Base-by-base conservation (phyloP, 257 asterid species). In the Galeopsis tetrahit region DNA sequence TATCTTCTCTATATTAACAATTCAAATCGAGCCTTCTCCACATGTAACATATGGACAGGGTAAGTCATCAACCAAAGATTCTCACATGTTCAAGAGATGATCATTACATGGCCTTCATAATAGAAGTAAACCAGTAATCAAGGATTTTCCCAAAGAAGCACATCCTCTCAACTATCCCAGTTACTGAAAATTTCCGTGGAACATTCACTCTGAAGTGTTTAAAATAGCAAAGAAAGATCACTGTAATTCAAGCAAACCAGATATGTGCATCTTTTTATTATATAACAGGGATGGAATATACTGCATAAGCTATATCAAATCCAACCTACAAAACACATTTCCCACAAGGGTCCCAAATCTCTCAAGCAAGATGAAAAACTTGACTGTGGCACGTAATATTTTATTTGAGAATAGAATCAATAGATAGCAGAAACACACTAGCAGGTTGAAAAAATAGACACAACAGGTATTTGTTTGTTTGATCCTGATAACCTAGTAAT, bases 371-470 rank as follows among this genome's bases (percentile, higher is more conserved):
- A 44, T 10, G 58, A 4, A 58, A 67, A 35, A 28, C 8, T 36
- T 46, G 53, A 49, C 65, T 4, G 38, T 14, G 34, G 67, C 61
- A 66, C 34, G 10, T 7, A 40, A 32, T 53, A 43, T 40, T 48
- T 6, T 35, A 31, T 31, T 14, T 33, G 4, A 10, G 38, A 43
- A 66, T n/a, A 21, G 28, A 21, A 21, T 21, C 28, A 21, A 21
- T 21, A 56, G 39, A 40, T 4, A 48, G 31, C 48, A n/a, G 56
- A 67, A 40, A 65, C 7, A 65, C 53, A 10, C 31, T n/a, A 21
- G 40, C 39, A 56, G 73, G 43, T 46, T 59, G 53, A 36, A 38
- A 17, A 58, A 21, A 21, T 35, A 58, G 8, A 21, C 68, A 67
- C 9, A 14, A 36, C 40, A 58, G 40, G 42, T 11, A 58, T 34